These are phyloP conservation scores for Arthrocladium fulminans DNA, from an alignment of 2,329 filamentous ascomycete species.

Conservation along the genomic window DNA sequence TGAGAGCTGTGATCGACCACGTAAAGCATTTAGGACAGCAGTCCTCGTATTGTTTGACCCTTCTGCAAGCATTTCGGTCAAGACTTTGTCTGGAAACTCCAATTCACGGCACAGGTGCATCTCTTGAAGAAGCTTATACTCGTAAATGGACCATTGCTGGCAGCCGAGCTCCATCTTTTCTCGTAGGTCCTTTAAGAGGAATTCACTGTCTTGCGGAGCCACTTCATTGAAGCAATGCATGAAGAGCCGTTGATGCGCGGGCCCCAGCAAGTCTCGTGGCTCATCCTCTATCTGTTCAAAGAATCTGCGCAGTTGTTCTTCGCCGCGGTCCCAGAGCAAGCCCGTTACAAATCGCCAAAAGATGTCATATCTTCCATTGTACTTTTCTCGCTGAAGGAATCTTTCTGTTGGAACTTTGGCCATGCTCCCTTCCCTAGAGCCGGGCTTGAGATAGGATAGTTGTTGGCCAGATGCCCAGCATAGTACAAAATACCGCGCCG, in stretches of 20 bases:
- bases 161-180: not conserved
- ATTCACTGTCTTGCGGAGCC: not conserved
- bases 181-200: not conserved
- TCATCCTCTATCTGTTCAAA: slow-evolving; percentile 28
- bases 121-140: not conserved
- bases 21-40: not conserved
- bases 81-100: too few species aligned
- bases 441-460: not conserved
- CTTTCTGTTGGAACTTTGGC: slow-evolving; percentile 27
- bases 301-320: slow-evolving; percentile 20
- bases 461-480: too few species aligned
- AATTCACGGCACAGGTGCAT: too few species aligned
- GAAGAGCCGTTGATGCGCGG: slow-evolving; percentile 31
- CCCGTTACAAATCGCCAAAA: slow-evolving; percentile 38
- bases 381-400: slow-evolving; percentile 34
- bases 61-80: not conserved
- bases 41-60: not conserved
- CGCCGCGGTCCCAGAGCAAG: slow-evolving; percentile 22
- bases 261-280: slow-evolving; percentile 31
- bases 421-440: slow-evolving; percentile 30
- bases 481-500: too few species aligned
- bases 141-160: not conserved
- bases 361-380: slow-evolving; percentile 32
- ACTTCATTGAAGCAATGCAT: slow-evolving; percentile 19
- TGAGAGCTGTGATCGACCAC: not conserved